Evolutionary conservation across 495 filamentous ascomycete species (phyloP).

Genomic region (Penicillium paradoxum): DNA sequence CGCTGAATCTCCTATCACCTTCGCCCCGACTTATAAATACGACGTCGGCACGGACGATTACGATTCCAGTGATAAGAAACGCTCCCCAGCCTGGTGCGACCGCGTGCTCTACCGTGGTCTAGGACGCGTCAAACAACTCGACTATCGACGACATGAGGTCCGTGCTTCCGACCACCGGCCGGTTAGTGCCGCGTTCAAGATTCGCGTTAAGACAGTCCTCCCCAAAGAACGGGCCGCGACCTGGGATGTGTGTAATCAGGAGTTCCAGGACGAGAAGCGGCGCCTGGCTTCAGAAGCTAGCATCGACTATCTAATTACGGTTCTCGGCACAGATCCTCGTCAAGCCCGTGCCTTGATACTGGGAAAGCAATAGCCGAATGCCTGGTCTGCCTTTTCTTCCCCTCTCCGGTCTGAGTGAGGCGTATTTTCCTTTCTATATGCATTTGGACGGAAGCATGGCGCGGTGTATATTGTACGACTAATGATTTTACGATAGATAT

Average conservation of each 20-base stretch:
- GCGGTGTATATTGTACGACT: constrained; percentile 35
- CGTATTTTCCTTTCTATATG: constrained; percentile 9
- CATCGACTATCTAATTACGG: constrained; percentile 50
- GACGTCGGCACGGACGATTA: constrained; percentile 93
- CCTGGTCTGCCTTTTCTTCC: background rate
- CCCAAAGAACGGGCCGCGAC: constrained; percentile 55
- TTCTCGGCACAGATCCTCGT: constrained; percentile 44
- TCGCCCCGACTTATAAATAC: constrained; percentile 97
- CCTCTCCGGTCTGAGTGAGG: constrained; percentile 5
- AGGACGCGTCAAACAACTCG: constrained; percentile 76
- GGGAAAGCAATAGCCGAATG: constrained; percentile 16
- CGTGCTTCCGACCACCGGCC: constrained; percentile 88
- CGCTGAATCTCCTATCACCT: constrained; percentile 78
- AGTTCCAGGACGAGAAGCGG: constrained; percentile 65
- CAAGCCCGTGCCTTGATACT: constrained; percentile 43
- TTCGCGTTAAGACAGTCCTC: constrained; percentile 75
- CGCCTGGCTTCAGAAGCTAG: constrained; percentile 58
- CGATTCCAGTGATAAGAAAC: constrained; percentile 89
- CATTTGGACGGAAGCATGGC: constrained; percentile 7
- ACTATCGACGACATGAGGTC: constrained; percentile 86
- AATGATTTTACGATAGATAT: constrained; percentile 46
- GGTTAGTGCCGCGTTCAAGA: constrained; percentile 76
- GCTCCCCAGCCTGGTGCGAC: constrained; percentile 97
- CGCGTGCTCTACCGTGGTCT: constrained; percentile 79
- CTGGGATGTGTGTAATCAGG: constrained; percentile 66